Base-by-base conservation (phyloP, 1,284 basidiomycete genomes). In the Testicularia cyperi region DNA sequence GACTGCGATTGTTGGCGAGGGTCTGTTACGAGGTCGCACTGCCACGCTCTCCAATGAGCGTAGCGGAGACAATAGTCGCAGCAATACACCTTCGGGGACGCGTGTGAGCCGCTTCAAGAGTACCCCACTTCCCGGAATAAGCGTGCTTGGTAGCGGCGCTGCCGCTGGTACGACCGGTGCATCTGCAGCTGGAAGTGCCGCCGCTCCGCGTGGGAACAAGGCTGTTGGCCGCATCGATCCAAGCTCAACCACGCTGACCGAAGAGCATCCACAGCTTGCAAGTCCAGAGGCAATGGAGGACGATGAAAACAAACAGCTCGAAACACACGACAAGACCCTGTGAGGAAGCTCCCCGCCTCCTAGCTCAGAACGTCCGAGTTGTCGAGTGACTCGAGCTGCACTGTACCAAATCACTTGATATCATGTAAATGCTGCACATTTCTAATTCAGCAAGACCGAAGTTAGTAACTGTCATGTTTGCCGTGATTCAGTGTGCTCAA, bases 1-100 rank as follows among this genome's bases (percentile, higher is more conserved):
- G 37, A 69, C 64, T 6, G 54, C 54, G 21, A 65, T 69, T 22
- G 66, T 65, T 7, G 61, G 54, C 34, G 66, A 69, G 19, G 42
- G 49, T n/a, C 39, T 66, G 18, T 38, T 69, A 29, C 58, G 66
- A 6, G 66, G 66, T 24, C 57, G 64, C 15, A 39, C 54, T 10
- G 27, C 36, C n/a, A 28, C 46, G 3, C 10, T 56, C 8, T 30
- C 44, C 3, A 14, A 36, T 1, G 49, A 49, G 4, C 53, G 51
- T 1, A 47, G 48, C 28, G 45, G 40, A 4, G 58, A 62, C 18
- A 36, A 16, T 8, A 63, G 60, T 15, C 53, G 60, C 10, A 63
- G 60, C 46, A 53, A 42, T 28, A 63, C 60, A 16, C 60, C 60
- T 1, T 53, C 54, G 10, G 60, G 60, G 22, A 53, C 45, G 14